Conservation (phyloP, 148 eudicot genomes). For the Gaultheria prostrata region DNA sequence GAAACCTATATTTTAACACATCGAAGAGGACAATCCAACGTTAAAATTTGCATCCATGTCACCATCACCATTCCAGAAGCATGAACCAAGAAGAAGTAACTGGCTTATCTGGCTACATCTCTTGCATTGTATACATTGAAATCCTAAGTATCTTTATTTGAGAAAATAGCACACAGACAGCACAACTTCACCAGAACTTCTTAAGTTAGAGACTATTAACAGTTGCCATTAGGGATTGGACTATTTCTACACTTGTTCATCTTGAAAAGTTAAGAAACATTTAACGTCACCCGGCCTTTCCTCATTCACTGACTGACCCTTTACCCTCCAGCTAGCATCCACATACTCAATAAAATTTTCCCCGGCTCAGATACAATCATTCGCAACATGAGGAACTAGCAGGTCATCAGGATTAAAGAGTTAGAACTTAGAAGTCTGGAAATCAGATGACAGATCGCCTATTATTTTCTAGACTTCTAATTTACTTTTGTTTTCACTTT, state of each 20-base stretch:
- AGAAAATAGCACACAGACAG: not conserved
- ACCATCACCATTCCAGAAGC: not conserved
- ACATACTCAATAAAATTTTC: not conserved
- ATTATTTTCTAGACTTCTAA: too few relatives aligned
- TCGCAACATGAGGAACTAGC: not conserved
- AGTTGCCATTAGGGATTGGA: constrained; percentile 1
- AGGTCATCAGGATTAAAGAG: not conserved
- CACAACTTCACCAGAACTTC: not conserved
- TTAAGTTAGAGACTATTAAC: not conserved
- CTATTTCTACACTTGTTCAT: not conserved
- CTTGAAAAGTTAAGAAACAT: not conserved
- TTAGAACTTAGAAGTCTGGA: not conserved
- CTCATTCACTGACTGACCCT: not conserved
- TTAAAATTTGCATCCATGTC: not conserved
- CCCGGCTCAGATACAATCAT: not conserved
- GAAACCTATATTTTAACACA: constrained; percentile 41
- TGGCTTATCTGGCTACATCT: not conserved
- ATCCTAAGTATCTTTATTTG: not conserved
- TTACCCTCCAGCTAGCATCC: not conserved
- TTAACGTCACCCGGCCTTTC: not conserved
- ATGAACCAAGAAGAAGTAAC: constrained; percentile 4
- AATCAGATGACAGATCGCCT: too few relatives aligned
- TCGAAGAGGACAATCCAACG: not conserved
- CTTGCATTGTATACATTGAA: not conserved
- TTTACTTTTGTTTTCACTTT: too few relatives aligned